Evolutionary conservation across 1,284 basidiomycete species (phyloP), one percentile per base, ranked within the genome.

Genomic region (Leccinum solheimii): DNA sequence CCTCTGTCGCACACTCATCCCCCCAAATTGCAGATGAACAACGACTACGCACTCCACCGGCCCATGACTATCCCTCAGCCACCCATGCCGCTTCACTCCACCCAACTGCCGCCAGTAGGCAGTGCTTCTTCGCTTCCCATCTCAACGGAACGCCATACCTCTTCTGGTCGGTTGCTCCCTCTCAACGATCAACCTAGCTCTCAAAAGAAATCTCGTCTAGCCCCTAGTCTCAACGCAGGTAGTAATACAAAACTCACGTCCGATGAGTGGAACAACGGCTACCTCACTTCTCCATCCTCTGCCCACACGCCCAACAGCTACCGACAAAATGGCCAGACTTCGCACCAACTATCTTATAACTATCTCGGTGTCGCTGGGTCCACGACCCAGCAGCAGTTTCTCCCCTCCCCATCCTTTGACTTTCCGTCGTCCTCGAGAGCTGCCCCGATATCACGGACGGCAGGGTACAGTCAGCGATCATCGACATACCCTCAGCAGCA

Each of bases 41-140:
- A 2, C 45, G 73, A 75, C 27, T 73, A 76, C 26, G 55, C 65
- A 5, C 59, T 62, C 14, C 72, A 75, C 30, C 64, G 74, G 40
- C 67, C 75, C 1, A 74, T 76, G 72, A 61, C 73, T 8, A 75
- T 73, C 45, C 72, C 72, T 34, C 75, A 75, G 7, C 75, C 75
- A 27, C 75, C 72, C 3, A 74, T 76, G 64, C 70, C 73, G 2
- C 64, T 72, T 14, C 75, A 72, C 38, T 68, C 74, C 7, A 54
- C 72, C 4, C 74, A 74, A 53, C 57, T 72, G 26, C 62, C 73
- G 2, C 57, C 67, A 3, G 49, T 60, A 57, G 51, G 59, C 16
- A 53, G 64, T 5, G 62, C 56, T n/a, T 64, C 73, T 19, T 66
- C 72, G 32, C 69, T 76, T 59, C 72, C 75, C 19, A 50, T 76